Evolutionary conservation across 2,329 filamentous ascomycete species (phyloP).

Genomic region (Phoma sp.): DNA sequence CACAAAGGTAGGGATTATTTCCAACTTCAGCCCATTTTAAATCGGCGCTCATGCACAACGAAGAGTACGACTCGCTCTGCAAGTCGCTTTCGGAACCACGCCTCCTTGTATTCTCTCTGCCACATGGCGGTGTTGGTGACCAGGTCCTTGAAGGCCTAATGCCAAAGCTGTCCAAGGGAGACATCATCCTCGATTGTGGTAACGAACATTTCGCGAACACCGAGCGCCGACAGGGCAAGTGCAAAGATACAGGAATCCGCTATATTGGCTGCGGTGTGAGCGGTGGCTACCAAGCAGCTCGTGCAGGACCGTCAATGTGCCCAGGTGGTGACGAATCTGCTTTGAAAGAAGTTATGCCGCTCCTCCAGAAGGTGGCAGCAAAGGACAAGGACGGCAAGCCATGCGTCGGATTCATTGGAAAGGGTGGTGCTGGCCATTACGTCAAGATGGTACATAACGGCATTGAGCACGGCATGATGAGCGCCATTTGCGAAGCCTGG

Average conservation of each 20-base stretch:
- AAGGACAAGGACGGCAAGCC: constrained; percentile 66
- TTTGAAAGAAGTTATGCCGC: constrained; percentile 66
- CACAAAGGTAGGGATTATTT: constrained; percentile 40
- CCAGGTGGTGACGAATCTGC: constrained; percentile 67
- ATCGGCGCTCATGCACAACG: constrained; percentile 23
- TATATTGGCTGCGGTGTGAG: constrained; percentile 74
- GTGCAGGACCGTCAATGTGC: constrained; percentile 71
- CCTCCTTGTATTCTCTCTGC: constrained; percentile 62
- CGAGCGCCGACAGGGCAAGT: constrained; percentile 66
- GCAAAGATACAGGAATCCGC: constrained; percentile 64
- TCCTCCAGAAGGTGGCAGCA: constrained; percentile 67
- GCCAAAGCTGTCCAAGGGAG: constrained; percentile 63
- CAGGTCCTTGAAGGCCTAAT: constrained; percentile 57
- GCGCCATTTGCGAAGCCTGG: constrained; percentile 70
- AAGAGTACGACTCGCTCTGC: constrained; percentile 61
- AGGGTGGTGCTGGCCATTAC: constrained; percentile 71
- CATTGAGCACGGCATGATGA: constrained; percentile 77
- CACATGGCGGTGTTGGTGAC: constrained; percentile 59
- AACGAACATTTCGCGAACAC: constrained; percentile 74
- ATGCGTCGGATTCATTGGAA: constrained; percentile 68
- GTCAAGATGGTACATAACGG: constrained; percentile 81
- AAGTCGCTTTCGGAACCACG: constrained; percentile 57
- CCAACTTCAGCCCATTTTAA: not conserved
- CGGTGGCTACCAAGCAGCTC: constrained; percentile 73
- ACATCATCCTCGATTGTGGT: constrained; percentile 73